phyloP scores from a whole-genome alignment of 2,329 filamentous ascomycete genomes.

The Trichoderma cornu-damae region DNA sequence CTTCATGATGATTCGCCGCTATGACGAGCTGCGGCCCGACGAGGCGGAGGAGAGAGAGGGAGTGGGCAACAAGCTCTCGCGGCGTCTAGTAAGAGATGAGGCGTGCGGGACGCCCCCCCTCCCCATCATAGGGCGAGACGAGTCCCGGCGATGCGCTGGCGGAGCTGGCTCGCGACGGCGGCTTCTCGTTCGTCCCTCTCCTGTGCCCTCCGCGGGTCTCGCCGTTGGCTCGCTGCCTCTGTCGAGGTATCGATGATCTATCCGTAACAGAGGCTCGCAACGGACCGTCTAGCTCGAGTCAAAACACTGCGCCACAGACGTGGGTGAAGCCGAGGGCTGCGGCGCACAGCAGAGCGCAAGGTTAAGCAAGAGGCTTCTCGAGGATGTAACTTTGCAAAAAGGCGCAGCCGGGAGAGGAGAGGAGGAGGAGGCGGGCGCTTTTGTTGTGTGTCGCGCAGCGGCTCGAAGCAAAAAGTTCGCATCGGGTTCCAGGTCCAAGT shows the following conservation, averaged over 20 bases:
- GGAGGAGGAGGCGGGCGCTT: neutral
- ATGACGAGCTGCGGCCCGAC: constrained; percentile 2
- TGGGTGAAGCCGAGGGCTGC: neutral
- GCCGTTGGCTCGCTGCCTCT: neutral
- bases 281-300: neutral
- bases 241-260: neutral
- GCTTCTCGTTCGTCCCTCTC: neutral
- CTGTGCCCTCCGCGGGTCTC: too few species aligned
- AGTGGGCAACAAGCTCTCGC: constrained; percentile 27
- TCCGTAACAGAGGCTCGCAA: neutral
- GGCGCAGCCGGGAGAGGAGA: neutral
- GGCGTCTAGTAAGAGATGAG: constrained; percentile 31
- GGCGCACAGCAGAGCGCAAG: neutral
- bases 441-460: constrained; percentile 6
- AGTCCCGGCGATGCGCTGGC: constrained; percentile 12
- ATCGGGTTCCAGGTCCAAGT: constrained; percentile 1
- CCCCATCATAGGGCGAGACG: constrained; percentile 20
- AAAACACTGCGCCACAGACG: constrained; percentile 7
- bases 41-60: constrained; percentile 9
- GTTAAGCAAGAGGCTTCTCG: constrained; percentile 6
- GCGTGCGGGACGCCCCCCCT: constrained; percentile 17
- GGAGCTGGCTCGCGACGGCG: neutral
- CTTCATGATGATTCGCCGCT: constrained; percentile 44
- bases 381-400: neutral
- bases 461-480: too few species aligned